Evolutionary conservation across 352 stramenopile species (phyloP).

Genomic region (Nothophytophthora sp.): DNA sequence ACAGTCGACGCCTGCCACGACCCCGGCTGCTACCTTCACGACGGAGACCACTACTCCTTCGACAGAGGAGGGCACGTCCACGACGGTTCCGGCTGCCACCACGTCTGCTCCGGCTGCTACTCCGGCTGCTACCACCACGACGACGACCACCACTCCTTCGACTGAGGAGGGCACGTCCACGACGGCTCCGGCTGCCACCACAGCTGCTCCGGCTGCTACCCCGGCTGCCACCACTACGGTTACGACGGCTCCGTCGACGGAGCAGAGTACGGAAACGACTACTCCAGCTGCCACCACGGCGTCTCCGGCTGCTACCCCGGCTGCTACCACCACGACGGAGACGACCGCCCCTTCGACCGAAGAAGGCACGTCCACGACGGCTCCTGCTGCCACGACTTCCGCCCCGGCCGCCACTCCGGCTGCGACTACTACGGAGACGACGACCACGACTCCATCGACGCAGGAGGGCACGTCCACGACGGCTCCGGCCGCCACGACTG

Average conservation of each 20-base stretch:
- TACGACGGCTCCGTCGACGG: background rate
- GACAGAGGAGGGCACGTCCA: too few species aligned
- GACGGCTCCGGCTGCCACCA: slow-evolving; percentile 4
- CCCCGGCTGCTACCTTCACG: slow-evolving; percentile 9
- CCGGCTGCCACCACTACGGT: too few species aligned
- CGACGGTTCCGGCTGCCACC: slow-evolving; percentile 1
- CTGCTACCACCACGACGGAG: slow-evolving; percentile 4
- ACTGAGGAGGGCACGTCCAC: too few species aligned
- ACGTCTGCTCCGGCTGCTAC: slow-evolving; percentile 12
- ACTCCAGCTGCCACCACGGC: slow-evolving; percentile 11
- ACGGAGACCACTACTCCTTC: too few species aligned
- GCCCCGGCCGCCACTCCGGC: slow-evolving; percentile 8
- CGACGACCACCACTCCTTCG: too few species aligned
- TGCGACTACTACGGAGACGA: too few species aligned
- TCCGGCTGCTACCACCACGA: too few species aligned
- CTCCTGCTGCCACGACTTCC: slow-evolving; percentile 6
- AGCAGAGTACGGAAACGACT: too few species aligned
- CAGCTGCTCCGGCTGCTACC: slow-evolving; percentile 5
- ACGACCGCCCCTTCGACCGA: too few species aligned
- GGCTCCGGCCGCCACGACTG: slow-evolving; percentile 8
- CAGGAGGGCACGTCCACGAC: too few species aligned
- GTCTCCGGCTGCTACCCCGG: slow-evolving; percentile 10
- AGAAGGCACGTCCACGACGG: too few species aligned
- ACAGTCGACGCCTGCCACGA: slow-evolving; percentile 7
- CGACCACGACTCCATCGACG: too few species aligned